Evolutionary conservation across 1,284 basidiomycete genomes (phyloP), one percentile per base, ranked within the genome.

Genomic region (Chondrostereum purpureum): DNA sequence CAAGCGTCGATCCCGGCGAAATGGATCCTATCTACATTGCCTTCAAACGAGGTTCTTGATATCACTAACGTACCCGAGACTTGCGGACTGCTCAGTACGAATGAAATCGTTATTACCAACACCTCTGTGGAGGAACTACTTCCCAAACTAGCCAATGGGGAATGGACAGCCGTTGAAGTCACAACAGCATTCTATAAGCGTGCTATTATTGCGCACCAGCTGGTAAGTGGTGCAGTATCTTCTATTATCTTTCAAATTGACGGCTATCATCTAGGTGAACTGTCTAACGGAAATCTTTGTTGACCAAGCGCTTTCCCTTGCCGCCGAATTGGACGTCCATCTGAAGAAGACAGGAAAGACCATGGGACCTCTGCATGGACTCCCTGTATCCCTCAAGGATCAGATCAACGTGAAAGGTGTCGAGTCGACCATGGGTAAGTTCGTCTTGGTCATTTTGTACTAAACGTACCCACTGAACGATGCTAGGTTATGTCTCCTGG

Each of bases 171-270:
- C 4, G 66, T 78, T 2, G 76, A 83, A 49, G 83, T 85, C 35
- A 80, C 81, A 1, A 78, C 69, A 2, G 83, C 87, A 0, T 90
- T 83, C 60, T 82, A 79, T 64, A 89, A 89, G 62, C 72, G 87
- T 2, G 83, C 88, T 0, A 69, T 85, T 31, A 65, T 90, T 24
- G 88, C 88, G 0, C 88, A 90, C 49, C 88, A 90, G 60, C 64
- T 88, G 22, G 87, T 88, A 53, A 31, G 54, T 13, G 1, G 3
- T 13, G 19, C n/a, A n/a, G n/a, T 42, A 8, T 20, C 34, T 18
- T 33, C 42, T 40, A 33, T 27, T 39, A 46, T 45, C 16, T 35
- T 37, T 44, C 16, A 45, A 33, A 34, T 41, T 45, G 58, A 58
- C 55, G 0, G 62, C 58, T 38, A 62, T 20, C 6, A 22, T 16